A percentile compares a stretch with the other conserved stretches of the same genome.
Evolutionary conservation across 2,329 filamentous ascomycete species (phyloP).

Genomic region (Fusarium redolens): DNA sequence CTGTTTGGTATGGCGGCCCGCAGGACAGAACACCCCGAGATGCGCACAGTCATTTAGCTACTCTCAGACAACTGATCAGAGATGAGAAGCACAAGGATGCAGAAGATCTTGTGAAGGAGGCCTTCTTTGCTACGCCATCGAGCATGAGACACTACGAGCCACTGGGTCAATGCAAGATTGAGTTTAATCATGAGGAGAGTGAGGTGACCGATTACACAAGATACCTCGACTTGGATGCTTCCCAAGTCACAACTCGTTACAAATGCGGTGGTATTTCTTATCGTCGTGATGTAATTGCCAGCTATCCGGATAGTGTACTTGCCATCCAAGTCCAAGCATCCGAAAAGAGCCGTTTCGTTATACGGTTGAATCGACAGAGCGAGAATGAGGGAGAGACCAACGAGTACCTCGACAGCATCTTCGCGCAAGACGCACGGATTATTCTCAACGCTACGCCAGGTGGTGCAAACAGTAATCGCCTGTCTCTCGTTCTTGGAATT

Average conservation of each 20-base stretch:
- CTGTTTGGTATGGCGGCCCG: constrained; percentile 59
- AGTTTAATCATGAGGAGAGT: constrained; percentile 50
- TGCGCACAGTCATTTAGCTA: constrained; percentile 29
- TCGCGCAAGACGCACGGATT: constrained; percentile 26
- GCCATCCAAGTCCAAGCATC: constrained; percentile 33
- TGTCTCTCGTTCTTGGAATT: constrained; percentile 31
- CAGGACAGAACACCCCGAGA: constrained; percentile 56
- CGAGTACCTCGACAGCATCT: constrained; percentile 42
- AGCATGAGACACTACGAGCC: constrained; percentile 49
- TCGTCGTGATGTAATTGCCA: constrained; percentile 55
- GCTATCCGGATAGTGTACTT: constrained; percentile 55
- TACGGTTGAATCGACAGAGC: constrained; percentile 41
- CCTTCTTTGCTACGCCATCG: constrained; percentile 43
- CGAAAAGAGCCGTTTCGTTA: constrained; percentile 35
- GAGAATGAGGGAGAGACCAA: constrained; percentile 43
- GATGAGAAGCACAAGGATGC: constrained; percentile 40
- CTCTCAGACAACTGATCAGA: constrained; percentile 39
- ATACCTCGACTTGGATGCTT: constrained; percentile 52
- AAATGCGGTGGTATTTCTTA: constrained; percentile 46
- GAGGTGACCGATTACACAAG: constrained; percentile 51
- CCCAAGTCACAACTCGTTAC: constrained; percentile 53
- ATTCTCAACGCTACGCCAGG: constrained; percentile 37
- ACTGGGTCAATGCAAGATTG: constrained; percentile 49
- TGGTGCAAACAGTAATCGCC: constrained; percentile 33
- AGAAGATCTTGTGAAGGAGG: constrained; percentile 36